These are phyloP conservation scores for Aspergillus fumigatiaffinis DNA, from an alignment of 2,329 filamentous ascomycete species.

Conservation along the genomic window DNA sequence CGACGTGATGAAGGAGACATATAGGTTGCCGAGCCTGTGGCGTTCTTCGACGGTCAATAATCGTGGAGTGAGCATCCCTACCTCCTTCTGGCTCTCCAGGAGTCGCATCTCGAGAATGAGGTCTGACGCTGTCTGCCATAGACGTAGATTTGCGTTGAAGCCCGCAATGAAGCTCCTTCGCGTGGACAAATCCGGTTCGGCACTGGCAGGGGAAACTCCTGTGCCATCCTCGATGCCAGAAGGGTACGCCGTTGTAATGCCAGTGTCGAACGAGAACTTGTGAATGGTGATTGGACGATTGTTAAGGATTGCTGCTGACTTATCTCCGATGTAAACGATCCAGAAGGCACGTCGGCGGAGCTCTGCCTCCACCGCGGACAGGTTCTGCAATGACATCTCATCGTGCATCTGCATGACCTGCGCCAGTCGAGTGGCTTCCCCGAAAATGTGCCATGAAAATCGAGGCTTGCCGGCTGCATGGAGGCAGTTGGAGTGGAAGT, in stretches of 20 bases:
- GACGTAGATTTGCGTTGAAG: conserved; percentile 42
- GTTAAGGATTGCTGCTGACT: conserved; percentile 26
- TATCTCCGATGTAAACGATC: conserved; percentile 23
- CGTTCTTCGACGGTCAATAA: conserved; percentile 20
- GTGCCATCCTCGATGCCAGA: conserved; percentile 16
- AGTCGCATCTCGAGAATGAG: conserved; percentile 34
- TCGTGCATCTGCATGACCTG: conserved; percentile 45
- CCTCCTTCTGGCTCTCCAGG: conserved; percentile 5
- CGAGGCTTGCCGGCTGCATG: conserved; percentile 43
- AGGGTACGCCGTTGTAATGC: conserved; percentile 34
- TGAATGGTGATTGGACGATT: conserved; percentile 44
- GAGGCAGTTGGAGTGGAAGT: conserved; percentile 46
- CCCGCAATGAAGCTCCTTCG: conserved; percentile 34
- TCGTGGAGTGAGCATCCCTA: conserved; percentile 1
- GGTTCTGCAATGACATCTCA: conserved; percentile 34
- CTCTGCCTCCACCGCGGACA: conserved; percentile 37
- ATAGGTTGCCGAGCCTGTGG: conserved; percentile 34
- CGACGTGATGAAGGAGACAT: conserved; percentile 41
- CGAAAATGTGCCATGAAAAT: conserved; percentile 46
- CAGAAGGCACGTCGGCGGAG: conserved; percentile 19
- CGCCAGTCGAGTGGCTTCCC: conserved; percentile 41
- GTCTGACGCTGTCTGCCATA: conserved; percentile 42
- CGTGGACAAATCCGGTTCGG: conserved; percentile 4
- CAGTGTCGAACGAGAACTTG: conserved; percentile 41
- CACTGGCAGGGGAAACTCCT: conserved; percentile 15